These are phyloP conservation scores for Penstemon davidsonii DNA, from an alignment of 257 asterid genomes.

Conservation along the genomic window DNA sequence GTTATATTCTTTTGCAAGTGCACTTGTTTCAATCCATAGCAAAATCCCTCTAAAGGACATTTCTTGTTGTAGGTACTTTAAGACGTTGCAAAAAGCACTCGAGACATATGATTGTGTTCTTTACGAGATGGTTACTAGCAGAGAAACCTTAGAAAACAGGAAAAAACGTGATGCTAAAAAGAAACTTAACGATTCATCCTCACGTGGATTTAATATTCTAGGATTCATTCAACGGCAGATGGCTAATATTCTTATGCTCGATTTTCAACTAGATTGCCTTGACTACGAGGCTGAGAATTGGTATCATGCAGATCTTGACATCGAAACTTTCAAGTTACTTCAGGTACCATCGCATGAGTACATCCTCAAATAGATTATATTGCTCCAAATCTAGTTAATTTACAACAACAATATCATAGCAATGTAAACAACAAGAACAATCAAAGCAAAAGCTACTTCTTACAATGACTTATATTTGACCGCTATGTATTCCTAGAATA, in stretches of 20 bases:
- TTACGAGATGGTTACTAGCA: constrained; percentile 96
- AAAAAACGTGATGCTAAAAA: constrained; percentile 51
- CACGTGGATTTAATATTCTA: constrained; percentile 68
- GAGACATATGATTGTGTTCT: constrained; percentile 83
- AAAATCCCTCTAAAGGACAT: constrained; percentile 8
- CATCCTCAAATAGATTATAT: constrained; percentile 1
- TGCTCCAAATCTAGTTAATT: constrained; percentile 4
- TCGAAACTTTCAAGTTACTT: constrained; percentile 85
- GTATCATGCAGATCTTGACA: constrained; percentile 97
- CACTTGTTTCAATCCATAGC: background rate
- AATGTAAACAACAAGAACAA: background rate
- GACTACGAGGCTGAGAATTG: constrained; percentile 87
- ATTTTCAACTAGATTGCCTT: constrained; percentile 90
- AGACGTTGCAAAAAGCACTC: constrained; percentile 68
- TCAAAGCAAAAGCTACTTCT: constrained; percentile 8
- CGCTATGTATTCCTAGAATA: constrained; percentile 3
- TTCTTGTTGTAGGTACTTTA: constrained; percentile 65
- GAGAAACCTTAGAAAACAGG: constrained; percentile 81
- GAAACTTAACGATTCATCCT: constrained; percentile 50
- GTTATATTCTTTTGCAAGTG: background rate
- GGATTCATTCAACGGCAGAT: constrained; percentile 93
- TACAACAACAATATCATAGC: background rate
- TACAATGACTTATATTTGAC: background rate
- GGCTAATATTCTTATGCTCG: constrained; percentile 80
- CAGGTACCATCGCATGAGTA: constrained; percentile 54